Percentiles rank a stretch among this genome's conserved stretches.
Evolutionary conservation across 2,329 filamentous ascomycete genomes (phyloP).

Genomic region (Fusarium gaditjirri): DNA sequence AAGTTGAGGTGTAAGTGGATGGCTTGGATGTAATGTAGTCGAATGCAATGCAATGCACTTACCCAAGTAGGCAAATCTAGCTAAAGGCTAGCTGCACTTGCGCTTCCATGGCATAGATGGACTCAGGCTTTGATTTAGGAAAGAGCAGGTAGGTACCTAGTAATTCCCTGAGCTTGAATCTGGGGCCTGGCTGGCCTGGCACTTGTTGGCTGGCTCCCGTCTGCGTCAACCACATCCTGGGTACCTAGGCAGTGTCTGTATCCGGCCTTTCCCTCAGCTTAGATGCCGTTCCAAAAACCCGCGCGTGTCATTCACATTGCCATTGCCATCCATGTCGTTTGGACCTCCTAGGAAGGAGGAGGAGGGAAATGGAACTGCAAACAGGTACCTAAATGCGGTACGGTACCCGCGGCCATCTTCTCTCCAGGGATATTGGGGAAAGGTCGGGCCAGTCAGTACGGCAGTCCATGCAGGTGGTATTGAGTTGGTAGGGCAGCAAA

Average conservation of each 20-base stretch:
- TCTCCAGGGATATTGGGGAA: neutral
- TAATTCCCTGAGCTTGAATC: neutral
- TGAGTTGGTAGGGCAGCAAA: neutral
- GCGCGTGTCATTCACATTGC: neutral
- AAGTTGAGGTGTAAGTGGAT: constrained; percentile 21
- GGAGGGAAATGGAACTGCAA: constrained; percentile 1
- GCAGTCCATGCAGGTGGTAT: neutral
- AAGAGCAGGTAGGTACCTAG: neutral
- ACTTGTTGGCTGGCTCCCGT: constrained; percentile 16
- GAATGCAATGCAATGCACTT: constrained; percentile 1
- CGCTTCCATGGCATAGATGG: neutral
- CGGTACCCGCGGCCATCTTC: neutral
- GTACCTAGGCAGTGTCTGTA: constrained; percentile 13
- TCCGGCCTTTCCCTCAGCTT: constrained; percentile 15
- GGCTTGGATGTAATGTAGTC: constrained; percentile 15
- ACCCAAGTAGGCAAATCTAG: constrained; percentile 3
- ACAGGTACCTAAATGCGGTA: neutral
- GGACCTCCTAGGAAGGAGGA: neutral
- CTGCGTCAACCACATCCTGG: constrained; percentile 5
- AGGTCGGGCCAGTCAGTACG: neutral
- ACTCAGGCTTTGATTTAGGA: neutral
- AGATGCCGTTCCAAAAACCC: neutral
- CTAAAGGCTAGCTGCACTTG: constrained; percentile 5
- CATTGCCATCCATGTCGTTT: constrained; percentile 6
- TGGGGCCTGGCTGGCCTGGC: neutral